Evolutionary conservation across 2,329 filamentous ascomycete species (phyloP), one percentile per base, ranked within the genome.

Genomic region (Cladosporium phlei): DNA sequence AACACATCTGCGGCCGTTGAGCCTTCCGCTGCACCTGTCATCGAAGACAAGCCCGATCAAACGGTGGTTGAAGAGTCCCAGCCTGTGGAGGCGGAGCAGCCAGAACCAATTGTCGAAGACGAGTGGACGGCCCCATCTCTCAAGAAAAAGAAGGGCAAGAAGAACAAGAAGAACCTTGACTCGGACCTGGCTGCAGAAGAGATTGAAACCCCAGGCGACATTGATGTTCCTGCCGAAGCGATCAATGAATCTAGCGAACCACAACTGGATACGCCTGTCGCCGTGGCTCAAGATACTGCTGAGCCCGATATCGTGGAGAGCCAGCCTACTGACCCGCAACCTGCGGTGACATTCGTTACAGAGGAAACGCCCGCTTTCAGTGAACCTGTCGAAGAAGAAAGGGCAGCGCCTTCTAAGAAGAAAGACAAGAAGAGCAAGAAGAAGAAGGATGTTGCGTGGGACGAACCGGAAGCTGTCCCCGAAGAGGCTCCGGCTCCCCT

Each of bases 101-200:
- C 25, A 30, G 11, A 4, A 43, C 51, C 32, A 50, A 55, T 37
- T 48, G 47, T 8, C 47, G 54, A 29, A 47, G 53, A 21, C 51
- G 50, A 25, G 53, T 56, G 34, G 27, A 14, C n/a, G 32, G 49
- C 6, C 48, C 47, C 27, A 9, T n/a, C 27, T 43, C 4, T 21
- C 10, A 46, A 38, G 32, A 47, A 29, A 28, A 56, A 52, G 44
- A 58, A 57, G 42, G 52, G 54, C 47, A 59, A 61, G 46, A 59
- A 37, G 34, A 21, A 21, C 21, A 37, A 37, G 21, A 37, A 37
- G 21, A 37, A 6, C 20, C 34, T 22, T n/a, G 34, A 16, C 28
- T 25, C n/a, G 7, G 34, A 24, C 11, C n/a, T n/a, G n/a, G 11
- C 11, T 11, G 14, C 17, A 16, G 25, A 39, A 12, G 37, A 39